These are phyloP conservation scores for Saitoella complicata DNA, from an alignment of 805 yeast species.

Conservation along the genomic window DNA sequence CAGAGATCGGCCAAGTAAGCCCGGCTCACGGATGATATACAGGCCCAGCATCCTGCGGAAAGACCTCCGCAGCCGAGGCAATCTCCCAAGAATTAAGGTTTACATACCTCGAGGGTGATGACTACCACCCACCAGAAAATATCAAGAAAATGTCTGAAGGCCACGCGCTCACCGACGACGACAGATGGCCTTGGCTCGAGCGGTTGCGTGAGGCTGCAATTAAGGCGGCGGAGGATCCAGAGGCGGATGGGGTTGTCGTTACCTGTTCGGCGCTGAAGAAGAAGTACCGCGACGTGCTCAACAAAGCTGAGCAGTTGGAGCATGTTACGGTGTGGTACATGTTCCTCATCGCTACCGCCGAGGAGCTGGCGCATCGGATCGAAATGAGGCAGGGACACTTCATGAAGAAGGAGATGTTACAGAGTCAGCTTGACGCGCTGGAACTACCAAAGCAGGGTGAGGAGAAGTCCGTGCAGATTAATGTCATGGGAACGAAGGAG, in stretches of 20 bases:
- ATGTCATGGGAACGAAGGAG: too few relatives aligned
- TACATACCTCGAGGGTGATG: slow-evolving; percentile 73
- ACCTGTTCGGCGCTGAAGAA: slow-evolving; percentile 78
- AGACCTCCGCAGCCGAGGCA: slow-evolving; percentile 54
- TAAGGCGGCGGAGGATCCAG: slow-evolving; percentile 22
- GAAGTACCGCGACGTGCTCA: slow-evolving; percentile 50
- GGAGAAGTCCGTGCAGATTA: not conserved
- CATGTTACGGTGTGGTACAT: slow-evolving; percentile 37
- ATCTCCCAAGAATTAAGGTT: slow-evolving; percentile 32
- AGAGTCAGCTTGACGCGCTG: slow-evolving; percentile 9
- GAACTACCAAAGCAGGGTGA: slow-evolving; percentile 10
- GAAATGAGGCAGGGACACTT: slow-evolving; percentile 54
- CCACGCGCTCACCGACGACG: slow-evolving; percentile 71
- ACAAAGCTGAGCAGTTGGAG: slow-evolving; percentile 18
- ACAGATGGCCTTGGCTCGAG: slow-evolving; percentile 80
- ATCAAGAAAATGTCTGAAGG: slow-evolving; percentile 72
- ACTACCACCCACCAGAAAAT: slow-evolving; percentile 27
- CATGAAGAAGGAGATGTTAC: slow-evolving; percentile 35
- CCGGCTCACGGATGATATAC: too few relatives aligned
- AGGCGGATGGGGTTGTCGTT: slow-evolving; percentile 23
- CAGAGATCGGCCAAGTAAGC: slow-evolving; percentile 24
- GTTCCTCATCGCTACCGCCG: slow-evolving; percentile 48
- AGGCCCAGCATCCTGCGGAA: slow-evolving; percentile 96
- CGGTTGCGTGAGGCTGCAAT: slow-evolving; percentile 24
- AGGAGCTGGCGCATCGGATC: slow-evolving; percentile 47